Evolutionary conservation across 108 stramenopile genomes (phyloP), one percentile per base, ranked within the genome.

Genomic region (Cyclotella cryptica): DNA sequence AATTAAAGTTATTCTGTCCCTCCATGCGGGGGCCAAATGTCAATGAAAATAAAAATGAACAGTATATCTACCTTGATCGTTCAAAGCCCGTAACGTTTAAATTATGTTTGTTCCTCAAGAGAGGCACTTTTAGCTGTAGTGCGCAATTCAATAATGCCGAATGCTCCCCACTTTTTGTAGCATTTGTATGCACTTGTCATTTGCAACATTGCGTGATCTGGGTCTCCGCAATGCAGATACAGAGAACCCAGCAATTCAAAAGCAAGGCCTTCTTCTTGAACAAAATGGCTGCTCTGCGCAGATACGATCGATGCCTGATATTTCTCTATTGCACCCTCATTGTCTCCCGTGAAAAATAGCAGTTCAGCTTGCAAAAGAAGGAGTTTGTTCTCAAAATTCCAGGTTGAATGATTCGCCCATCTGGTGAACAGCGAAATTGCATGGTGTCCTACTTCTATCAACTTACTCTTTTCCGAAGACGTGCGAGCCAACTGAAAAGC

Each of bases 321-420:
- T 39, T 63, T 63, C 5, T 9, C 35, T 63, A 30, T 30, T 41
- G 62, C 62, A 14, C 12, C 19, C 10, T 63, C 40, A 4, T 63
- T 41, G 14, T 63, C n/a, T n/a, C 62, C 40, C 30, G 9, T 63
- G 30, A 15, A 41, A 35, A 63, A 63, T 10, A 39, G 19, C 0
- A 29, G 12, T 35, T 63, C 62, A 39, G 62, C 62, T 10, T 63
- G 39, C 10, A 63, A 41, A n/a, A 63, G 35, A 3, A n/a, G 11
- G 4, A 63, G 62, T 63, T 63, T 63, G 35, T 63, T 63, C 30
- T 63, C 40, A 12, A 63, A 63, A 39, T 63, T 63, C 62, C 62
- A 63, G 13, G 35, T n/a, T 39, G 62, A 63, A 12, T 63, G 62
- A 0, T 41, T 12, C 14, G 39, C 62, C 62, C 62, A 63, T 10